Percentiles rank a stretch among this genome's conserved stretches.
Evolutionary conservation across 2,329 filamentous ascomycete genomes (phyloP).

Genomic region (Calcarisporium arbuscula): DNA sequence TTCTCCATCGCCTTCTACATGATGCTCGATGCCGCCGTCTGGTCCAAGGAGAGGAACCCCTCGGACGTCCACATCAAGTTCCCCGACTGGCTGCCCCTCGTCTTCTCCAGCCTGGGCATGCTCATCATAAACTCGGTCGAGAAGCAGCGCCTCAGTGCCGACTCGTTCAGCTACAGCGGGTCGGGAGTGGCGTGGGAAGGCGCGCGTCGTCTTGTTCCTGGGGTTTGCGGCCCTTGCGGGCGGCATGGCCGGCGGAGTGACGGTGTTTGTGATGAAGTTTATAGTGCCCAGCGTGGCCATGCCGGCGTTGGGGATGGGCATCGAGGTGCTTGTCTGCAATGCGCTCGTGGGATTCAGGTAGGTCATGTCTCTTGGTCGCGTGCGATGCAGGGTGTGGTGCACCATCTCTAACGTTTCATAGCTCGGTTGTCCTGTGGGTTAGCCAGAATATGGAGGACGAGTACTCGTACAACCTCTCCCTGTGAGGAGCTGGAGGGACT

Average conservation of each 20-base stretch:
- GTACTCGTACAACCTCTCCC: conserved; percentile 60
- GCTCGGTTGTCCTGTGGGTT: conserved; percentile 60
- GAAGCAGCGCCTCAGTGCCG: conserved; percentile 57
- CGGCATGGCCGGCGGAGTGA: conserved; percentile 64
- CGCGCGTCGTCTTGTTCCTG: conserved; percentile 59
- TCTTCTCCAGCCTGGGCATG: conserved; percentile 62
- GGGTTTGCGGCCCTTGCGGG: conserved; percentile 60
- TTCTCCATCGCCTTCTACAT: conserved; percentile 65
- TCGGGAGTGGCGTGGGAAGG: conserved; percentile 63
- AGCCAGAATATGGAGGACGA: conserved; percentile 70
- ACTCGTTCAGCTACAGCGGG: conserved; percentile 57
- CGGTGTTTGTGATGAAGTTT: conserved; percentile 61
- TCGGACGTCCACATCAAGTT: conserved; percentile 57
- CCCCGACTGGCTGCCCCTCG: conserved; percentile 63
- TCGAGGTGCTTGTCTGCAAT: conserved; percentile 62
- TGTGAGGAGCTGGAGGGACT: conserved; percentile 35
- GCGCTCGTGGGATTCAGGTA: conserved; percentile 55
- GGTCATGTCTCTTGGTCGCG: conserved; percentile 14
- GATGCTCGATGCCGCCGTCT: conserved; percentile 61
- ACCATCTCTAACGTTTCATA: conserved; percentile 22
- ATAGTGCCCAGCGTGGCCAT: conserved; percentile 50
- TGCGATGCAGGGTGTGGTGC: neutral
- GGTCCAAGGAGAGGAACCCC: conserved; percentile 56
- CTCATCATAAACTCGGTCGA: conserved; percentile 66
- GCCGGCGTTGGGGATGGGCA: conserved; percentile 58